Percentiles rank a stretch among this genome's conserved stretches.
Evolutionary conservation across 164 flowering plant species (phyloP).

Genomic region (Brasenia schreberi): DNA sequence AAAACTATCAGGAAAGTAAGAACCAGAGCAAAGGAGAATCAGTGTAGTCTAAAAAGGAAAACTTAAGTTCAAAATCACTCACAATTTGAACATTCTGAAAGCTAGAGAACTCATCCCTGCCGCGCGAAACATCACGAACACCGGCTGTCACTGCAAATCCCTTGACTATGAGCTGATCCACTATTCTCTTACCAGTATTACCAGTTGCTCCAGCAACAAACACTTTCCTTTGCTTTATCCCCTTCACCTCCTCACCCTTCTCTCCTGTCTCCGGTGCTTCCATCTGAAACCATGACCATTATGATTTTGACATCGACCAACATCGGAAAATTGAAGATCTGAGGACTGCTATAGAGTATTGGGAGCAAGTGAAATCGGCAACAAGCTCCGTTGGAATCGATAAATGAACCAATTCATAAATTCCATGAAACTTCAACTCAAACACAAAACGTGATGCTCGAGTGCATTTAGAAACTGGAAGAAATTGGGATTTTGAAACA

Average conservation of each 20-base stretch:
- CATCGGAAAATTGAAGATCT: slow-evolving; percentile 1
- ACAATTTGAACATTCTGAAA: slow-evolving; percentile 63
- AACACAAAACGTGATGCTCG: too few relatives aligned
- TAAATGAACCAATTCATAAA: too few relatives aligned
- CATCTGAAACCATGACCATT: slow-evolving; percentile 32
- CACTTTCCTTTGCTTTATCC: slow-evolving; percentile 35
- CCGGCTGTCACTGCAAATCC: slow-evolving; percentile 91
- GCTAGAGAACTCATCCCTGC: slow-evolving; percentile 29
- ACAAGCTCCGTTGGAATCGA: too few relatives aligned
- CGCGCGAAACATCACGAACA: slow-evolving; percentile 65
- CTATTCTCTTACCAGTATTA: slow-evolving; percentile 79
- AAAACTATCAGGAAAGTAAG: too few relatives aligned
- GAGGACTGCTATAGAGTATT: background rate
- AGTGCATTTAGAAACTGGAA: too few relatives aligned
- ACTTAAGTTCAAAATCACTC: slow-evolving; percentile 5
- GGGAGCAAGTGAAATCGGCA: background rate
- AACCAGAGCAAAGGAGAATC: too few relatives aligned
- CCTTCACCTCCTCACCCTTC: slow-evolving; percentile 10
- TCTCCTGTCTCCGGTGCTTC: slow-evolving; percentile 35
- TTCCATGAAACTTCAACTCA: too few relatives aligned
- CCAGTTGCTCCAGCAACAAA: slow-evolving; percentile 98
- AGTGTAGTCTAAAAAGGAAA: background rate
- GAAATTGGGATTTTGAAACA: too few relatives aligned
- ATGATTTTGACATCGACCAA: too few relatives aligned
- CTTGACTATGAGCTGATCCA: slow-evolving; percentile 68